A percentile compares a stretch with the other conserved stretches of the same genome.
Conservation (phyloP, 306 rosid species). For the Prosopis cineraria region DNA sequence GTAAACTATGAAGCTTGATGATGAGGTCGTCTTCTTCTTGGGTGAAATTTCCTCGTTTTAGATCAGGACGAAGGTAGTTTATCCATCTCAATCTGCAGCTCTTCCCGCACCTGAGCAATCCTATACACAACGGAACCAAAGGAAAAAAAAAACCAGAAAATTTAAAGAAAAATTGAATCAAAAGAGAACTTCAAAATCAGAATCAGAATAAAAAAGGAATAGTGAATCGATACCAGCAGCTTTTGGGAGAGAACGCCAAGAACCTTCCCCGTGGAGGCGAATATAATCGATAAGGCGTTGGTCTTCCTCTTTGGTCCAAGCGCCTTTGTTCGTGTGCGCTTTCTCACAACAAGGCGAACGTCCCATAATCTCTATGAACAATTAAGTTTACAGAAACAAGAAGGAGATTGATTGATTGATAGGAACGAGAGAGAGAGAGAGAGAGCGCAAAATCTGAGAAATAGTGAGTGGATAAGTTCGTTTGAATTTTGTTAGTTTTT, state of each 20-base stretch:
- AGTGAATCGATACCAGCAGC: slow-evolving; percentile 48
- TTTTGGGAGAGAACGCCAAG: slow-evolving; percentile 82
- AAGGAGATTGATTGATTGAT: neutral
- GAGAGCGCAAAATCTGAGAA: neutral
- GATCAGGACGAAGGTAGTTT: slow-evolving; percentile 77
- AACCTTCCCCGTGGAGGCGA: slow-evolving; percentile 75
- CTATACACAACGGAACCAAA: slow-evolving; percentile 7
- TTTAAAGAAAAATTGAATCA: neutral
- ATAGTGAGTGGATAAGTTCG: slow-evolving; percentile 26
- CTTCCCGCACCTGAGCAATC: slow-evolving; percentile 75
- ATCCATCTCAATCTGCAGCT: slow-evolving; percentile 78
- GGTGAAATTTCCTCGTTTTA: slow-evolving; percentile 76
- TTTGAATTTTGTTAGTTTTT: neutral
- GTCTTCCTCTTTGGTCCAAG: slow-evolving; percentile 83
- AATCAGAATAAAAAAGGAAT: neutral
- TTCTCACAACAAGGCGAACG: slow-evolving; percentile 80
- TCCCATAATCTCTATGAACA: slow-evolving; percentile 44
- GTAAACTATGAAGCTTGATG: slow-evolving; percentile 66
- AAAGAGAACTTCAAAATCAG: neutral
- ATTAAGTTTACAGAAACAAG: neutral
- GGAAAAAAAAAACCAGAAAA: neutral
- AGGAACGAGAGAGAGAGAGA: neutral
- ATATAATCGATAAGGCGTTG: slow-evolving; percentile 71
- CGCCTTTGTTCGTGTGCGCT: slow-evolving; percentile 74
- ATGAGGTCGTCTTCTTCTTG: slow-evolving; percentile 69